Base-by-base conservation (phyloP, 1,284 basidiomycete genomes). In the Fomitopsis schrenkii region DNA sequence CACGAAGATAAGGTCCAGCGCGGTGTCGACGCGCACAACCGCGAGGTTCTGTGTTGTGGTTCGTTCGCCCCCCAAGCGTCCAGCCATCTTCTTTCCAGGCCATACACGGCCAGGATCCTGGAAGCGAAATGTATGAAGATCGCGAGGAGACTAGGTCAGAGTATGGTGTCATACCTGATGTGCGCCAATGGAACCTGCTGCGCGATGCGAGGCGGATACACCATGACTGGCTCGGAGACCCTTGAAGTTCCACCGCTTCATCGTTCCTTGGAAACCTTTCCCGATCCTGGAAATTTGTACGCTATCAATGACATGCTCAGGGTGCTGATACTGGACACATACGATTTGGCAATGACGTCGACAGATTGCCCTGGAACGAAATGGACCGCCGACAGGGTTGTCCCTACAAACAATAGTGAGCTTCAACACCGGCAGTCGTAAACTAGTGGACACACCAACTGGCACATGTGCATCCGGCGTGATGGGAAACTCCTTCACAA, bases 61-160 rank as follows among this genome's bases (percentile, higher is more conserved):
- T 50, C 90, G 89, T 66, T 86, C 82, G 62, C 88, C 90, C 59
- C 97, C 97, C 83, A 98, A 90, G 53, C 91, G 89, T 53, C 97
- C 97, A 9, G 97, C 89, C 97, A 98, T 99, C 81, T 98, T 98
- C 79, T 96, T 98, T 46, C 97, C 97, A 17, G 96, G 96, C 80
- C 93, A 94, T 15, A 98, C 84, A 72, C 95, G 87, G 58, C 95
- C 96, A 41, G 96, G 96, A 71, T 97, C 94, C 93, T 96, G 68
- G 2, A 22, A 15, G 10, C 9, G 28, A 30, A 41, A 22, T 57
- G 35, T 60, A n/a, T 54, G 45, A 54, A 61, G 45, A 46, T 42
- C n/a, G 7, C 48, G 26, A 42, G 30, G 28, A 26, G 8, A 14
- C 33, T 19, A n/a, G 17, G 26, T 6, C 1, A n/a, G 14, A n/a